Conservation (phyloP, 805 yeast species). For the Saturnispora sekii region DNA sequence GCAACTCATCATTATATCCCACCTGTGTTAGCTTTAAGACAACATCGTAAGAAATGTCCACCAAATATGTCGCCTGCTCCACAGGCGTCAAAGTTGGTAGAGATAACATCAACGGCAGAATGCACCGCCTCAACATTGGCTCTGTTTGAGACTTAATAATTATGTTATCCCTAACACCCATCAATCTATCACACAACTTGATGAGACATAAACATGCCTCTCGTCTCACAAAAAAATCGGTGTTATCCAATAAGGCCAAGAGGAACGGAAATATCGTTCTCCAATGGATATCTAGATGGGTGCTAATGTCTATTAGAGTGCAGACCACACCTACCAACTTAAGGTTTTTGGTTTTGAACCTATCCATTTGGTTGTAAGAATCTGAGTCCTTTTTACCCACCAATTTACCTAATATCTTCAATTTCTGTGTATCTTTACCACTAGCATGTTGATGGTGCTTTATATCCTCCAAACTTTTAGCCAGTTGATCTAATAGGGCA, state of each 20-base stretch:
- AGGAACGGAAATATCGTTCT: constrained; percentile 19
- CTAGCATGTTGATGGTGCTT: no score
- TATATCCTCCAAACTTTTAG: no score
- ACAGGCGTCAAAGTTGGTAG: constrained; percentile 24
- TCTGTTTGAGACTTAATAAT: constrained; percentile 18
- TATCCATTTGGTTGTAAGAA: constrained; percentile 13
- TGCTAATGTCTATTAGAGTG: neutral
- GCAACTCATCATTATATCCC: constrained; percentile 6
- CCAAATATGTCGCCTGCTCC: constrained; percentile 13
- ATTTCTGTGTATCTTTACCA: neutral
- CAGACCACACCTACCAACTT: constrained; percentile 9
- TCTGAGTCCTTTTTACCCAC: constrained; percentile 11
- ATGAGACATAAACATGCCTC: constrained; percentile 14
- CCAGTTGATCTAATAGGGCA: no score
- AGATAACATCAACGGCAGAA: constrained; percentile 22
- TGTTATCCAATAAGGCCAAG: constrained; percentile 22
- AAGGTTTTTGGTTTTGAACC: constrained; percentile 13
- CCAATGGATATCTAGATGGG: constrained; percentile 19
- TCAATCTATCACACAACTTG: constrained; percentile 8
- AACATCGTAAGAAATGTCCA: constrained; percentile 19
- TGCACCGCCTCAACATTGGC: constrained; percentile 16
- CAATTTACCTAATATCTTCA: constrained; percentile 10
- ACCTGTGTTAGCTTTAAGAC: constrained; percentile 12
- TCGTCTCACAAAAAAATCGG: constrained; percentile 20
- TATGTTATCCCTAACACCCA: constrained; percentile 12